Percentiles rank a stretch among this genome's conserved stretches.
Evolutionary conservation across 2,329 filamentous ascomycete species (phyloP).

Genomic region (Colletotrichum noveboracense): DNA sequence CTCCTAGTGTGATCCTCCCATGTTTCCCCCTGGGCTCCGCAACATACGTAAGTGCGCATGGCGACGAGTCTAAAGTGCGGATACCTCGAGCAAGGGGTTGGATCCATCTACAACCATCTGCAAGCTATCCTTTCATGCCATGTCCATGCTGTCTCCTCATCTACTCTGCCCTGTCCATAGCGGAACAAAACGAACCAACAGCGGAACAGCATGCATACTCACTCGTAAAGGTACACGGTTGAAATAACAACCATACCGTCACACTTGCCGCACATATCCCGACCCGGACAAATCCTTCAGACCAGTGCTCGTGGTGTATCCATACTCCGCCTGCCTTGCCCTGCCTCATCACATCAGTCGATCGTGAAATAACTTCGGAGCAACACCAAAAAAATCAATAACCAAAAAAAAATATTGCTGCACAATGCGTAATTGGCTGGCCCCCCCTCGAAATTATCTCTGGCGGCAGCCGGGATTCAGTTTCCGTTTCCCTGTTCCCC

Average conservation of each 20-base stretch:
- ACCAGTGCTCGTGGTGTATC: not conserved
- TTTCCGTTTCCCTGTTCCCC: not conserved
- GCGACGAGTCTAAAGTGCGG: slow-evolving; percentile 14
- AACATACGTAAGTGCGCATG: slow-evolving; percentile 14
- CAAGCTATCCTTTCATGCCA: not conserved
- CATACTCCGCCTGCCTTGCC: not conserved
- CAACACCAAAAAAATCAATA: not conserved
- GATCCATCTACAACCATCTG: not conserved
- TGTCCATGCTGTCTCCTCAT: not conserved
- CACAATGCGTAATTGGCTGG: not conserved
- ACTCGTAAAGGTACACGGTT: not conserved
- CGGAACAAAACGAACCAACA: slow-evolving; percentile 5
- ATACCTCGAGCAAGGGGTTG: not conserved
- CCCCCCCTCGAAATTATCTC: not conserved
- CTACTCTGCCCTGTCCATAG: not conserved
- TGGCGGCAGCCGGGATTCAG: not conserved
- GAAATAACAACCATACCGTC: not conserved
- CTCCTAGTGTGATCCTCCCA: not conserved
- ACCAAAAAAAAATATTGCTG: not conserved
- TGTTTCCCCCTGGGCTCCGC: not conserved
- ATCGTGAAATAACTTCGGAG: not conserved
- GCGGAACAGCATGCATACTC: not conserved
- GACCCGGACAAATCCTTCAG: not conserved
- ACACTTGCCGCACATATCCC: not conserved
- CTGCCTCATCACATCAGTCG: not conserved